A percentile compares a stretch with the other conserved stretches of the same genome.
These are phyloP conservation scores for Myrmaecium sp. DNA, from an alignment of 2,329 filamentous ascomycete genomes.

Conservation along the genomic window DNA sequence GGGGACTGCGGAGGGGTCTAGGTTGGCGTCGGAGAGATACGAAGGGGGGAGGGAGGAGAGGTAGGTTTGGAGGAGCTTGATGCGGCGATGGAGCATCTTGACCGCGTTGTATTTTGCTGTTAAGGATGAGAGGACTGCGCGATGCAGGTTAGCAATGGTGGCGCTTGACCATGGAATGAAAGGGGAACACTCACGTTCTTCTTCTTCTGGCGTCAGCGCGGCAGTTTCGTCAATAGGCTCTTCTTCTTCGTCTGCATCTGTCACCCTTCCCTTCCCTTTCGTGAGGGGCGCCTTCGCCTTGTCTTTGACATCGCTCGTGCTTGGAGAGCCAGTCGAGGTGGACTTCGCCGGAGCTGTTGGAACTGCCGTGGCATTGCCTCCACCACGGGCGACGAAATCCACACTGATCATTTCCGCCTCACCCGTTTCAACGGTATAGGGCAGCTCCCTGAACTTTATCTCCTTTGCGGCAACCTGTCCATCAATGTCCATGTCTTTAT, in stretches of 20 bases:
- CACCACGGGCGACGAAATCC: slow-evolving; percentile 76
- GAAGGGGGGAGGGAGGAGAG: slow-evolving; percentile 54
- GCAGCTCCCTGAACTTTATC: slow-evolving; percentile 65
- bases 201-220: slow-evolving; percentile 40
- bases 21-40: slow-evolving; percentile 35
- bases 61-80: slow-evolving; percentile 45
- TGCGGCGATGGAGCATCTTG: slow-evolving; percentile 62
- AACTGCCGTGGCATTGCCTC: slow-evolving; percentile 58
- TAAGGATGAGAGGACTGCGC: slow-evolving; percentile 45
- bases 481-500: slow-evolving; percentile 41
- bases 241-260: slow-evolving; percentile 17
- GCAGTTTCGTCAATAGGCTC: slow-evolving; percentile 14
- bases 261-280: slow-evolving; percentile 12
- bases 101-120: slow-evolving; percentile 84
- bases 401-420: slow-evolving; percentile 97
- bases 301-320: slow-evolving; percentile 35
- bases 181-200: slow-evolving; percentile 45
- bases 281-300: slow-evolving; percentile 31
- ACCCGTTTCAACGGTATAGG: slow-evolving; percentile 79
- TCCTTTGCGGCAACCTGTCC: slow-evolving; percentile 33
- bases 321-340: slow-evolving; percentile 17
- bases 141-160: slow-evolving; percentile 5
- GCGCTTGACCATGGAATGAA: no score
- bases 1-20: slow-evolving; percentile 15
- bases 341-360: slow-evolving; percentile 11